Conservation (phyloP, 805 yeast genomes). For the Candida succiphila region DNA sequence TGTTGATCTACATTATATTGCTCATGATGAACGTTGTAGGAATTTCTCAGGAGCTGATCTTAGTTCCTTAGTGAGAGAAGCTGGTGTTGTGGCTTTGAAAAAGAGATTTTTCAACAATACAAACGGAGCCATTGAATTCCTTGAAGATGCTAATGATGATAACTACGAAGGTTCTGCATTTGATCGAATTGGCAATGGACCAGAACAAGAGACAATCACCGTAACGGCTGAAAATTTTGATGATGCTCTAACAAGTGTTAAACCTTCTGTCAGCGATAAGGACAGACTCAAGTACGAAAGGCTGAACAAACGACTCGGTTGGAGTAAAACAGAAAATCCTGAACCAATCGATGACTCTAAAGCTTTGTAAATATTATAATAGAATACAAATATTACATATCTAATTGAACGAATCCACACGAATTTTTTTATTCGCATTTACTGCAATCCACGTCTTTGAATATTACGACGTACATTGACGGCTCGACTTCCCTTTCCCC, state of each 20-base stretch:
- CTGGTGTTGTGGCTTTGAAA: constrained; percentile 83
- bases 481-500: constrained; percentile 35
- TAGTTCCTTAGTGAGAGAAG: constrained; percentile 84
- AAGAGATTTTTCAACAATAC: constrained; percentile 34
- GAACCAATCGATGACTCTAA: constrained; percentile 1
- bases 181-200: constrained; percentile 21
- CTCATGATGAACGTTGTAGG: constrained; percentile 70
- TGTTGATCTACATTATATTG: constrained; percentile 54
- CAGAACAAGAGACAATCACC: too few relatives aligned
- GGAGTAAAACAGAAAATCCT: constrained; percentile 32
- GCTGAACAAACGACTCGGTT: constrained; percentile 65
- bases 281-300: constrained; percentile 73
- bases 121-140: background rate
- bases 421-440: background rate
- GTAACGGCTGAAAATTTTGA: constrained; percentile 64
- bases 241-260: constrained; percentile 61
- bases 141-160: constrained; percentile 17
- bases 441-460: constrained; percentile 20
- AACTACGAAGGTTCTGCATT: too few relatives aligned
- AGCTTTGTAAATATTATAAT: background rate
- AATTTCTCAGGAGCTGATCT: constrained; percentile 96
- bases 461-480: constrained; percentile 40
- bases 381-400: background rate
- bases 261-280: constrained; percentile 83
- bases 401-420: background rate